phyloP scores from a whole-genome alignment of 208 protist species.

The Wallacemonas sp. region DNA sequence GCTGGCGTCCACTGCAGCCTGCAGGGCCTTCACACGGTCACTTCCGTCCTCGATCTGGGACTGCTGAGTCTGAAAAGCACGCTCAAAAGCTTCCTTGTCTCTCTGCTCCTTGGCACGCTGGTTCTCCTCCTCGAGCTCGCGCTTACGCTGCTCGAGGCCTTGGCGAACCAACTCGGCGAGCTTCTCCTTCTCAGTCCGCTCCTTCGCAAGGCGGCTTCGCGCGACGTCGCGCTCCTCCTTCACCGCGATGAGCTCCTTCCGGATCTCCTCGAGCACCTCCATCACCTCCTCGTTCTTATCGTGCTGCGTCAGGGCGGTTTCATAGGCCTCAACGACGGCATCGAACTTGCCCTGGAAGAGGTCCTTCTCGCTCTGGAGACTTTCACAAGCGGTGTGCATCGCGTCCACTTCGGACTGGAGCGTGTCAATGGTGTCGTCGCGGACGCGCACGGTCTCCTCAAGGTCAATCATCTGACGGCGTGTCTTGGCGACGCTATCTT shows the following conservation, averaged over 20 bases:
- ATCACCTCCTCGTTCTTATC: slow-evolving; percentile 17
- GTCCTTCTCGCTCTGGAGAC: slow-evolving; percentile 21
- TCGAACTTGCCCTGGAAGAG: slow-evolving; percentile 19
- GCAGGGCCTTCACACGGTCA: neutral
- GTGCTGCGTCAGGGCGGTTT: slow-evolving; percentile 21
- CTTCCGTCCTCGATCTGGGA: neutral
- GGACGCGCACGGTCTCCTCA: slow-evolving; percentile 14
- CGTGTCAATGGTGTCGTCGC: slow-evolving; percentile 22
- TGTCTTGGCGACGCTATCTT: neutral
- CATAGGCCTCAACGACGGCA: slow-evolving; percentile 17
- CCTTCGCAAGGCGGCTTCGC: slow-evolving; percentile 23
- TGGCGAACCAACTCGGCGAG: slow-evolving; percentile 17
- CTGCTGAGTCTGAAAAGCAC: neutral
- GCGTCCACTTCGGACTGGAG: slow-evolving; percentile 20
- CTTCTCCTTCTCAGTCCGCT: slow-evolving; percentile 39
- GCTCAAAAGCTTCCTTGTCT: neutral
- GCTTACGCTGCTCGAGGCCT: slow-evolving; percentile 6
- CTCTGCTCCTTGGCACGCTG: neutral
- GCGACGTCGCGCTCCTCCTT: slow-evolving; percentile 27
- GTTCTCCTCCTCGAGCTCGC: slow-evolving; percentile 6
- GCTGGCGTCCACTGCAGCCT: neutral
- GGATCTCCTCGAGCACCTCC: slow-evolving; percentile 25
- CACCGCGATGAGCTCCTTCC: slow-evolving; percentile 12
- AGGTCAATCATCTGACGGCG: slow-evolving; percentile 15
- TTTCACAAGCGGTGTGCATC: slow-evolving; percentile 12